These are phyloP conservation scores for Metschnikowia lunata DNA, from an alignment of 805 yeast genomes.

Conservation along the genomic window DNA sequence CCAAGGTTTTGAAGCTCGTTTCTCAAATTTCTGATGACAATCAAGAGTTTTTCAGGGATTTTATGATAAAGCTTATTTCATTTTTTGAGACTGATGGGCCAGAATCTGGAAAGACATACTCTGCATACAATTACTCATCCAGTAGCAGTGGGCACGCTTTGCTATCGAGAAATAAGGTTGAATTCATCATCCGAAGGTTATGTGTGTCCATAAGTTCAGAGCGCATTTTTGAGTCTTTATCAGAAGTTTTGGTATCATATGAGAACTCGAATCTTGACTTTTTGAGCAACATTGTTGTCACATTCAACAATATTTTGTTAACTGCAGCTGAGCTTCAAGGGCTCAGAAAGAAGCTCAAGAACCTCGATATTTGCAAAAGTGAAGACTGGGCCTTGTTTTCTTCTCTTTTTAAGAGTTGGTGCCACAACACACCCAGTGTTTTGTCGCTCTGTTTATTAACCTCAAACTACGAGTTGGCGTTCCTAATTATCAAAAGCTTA, in stretches of 20 bases:
- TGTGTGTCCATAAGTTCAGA: slow-evolving; percentile 80
- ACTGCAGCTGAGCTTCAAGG: slow-evolving; percentile 77
- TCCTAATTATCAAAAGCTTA: slow-evolving; percentile 70
- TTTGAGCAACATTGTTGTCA: slow-evolving; percentile 77
- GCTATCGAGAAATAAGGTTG: slow-evolving; percentile 56
- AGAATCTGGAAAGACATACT: slow-evolving; percentile 25
- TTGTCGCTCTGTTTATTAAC: slow-evolving; percentile 80
- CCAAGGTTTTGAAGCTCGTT: slow-evolving; percentile 64
- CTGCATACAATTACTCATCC: slow-evolving; percentile 16
- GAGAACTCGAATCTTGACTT: slow-evolving; percentile 62
- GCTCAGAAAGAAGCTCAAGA: slow-evolving; percentile 61
- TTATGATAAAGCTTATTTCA: slow-evolving; percentile 65
- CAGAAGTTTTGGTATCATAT: slow-evolving; percentile 58
- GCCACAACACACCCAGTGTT: slow-evolving; percentile 85
- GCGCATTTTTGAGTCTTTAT: slow-evolving; percentile 73
- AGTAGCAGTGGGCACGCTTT: slow-evolving; percentile 7
- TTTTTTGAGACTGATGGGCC: slow-evolving; percentile 61
- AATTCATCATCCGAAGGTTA: slow-evolving; percentile 76
- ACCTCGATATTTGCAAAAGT: slow-evolving; percentile 46
- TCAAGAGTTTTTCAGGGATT: slow-evolving; percentile 70
- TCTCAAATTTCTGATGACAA: slow-evolving; percentile 73
- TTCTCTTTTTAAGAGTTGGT: slow-evolving; percentile 83
- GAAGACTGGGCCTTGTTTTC: slow-evolving; percentile 71
- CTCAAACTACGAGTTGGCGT: slow-evolving; percentile 84
- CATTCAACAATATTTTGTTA: slow-evolving; percentile 77